phyloP scores from a whole-genome alignment of 2,329 filamentous ascomycete genomes.

The Apiospora pterosperma region DNA sequence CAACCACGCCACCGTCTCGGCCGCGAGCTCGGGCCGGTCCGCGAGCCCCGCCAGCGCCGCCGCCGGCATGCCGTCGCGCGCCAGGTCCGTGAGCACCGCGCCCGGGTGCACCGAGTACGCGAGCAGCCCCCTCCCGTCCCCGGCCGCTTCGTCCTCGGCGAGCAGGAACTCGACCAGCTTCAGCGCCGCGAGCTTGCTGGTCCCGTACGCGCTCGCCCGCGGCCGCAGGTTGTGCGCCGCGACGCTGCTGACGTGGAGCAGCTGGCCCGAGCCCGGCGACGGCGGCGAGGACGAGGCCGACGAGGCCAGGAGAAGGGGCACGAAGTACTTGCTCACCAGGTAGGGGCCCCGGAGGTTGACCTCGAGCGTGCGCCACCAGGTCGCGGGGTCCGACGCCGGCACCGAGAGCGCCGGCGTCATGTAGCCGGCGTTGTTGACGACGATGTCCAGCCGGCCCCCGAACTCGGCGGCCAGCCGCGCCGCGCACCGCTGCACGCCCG shows the following conservation, averaged over 20 bases:
- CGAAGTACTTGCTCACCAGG: constrained; percentile 40
- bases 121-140: constrained; percentile 33
- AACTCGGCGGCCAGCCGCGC: background rate
- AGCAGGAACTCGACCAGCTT: constrained; percentile 42
- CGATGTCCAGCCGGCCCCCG: constrained; percentile 1
- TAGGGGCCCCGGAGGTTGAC: constrained; percentile 48
- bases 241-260: constrained; percentile 40
- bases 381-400: constrained; percentile 24
- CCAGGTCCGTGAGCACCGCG: constrained; percentile 34
- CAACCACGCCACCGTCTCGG: constrained; percentile 27
- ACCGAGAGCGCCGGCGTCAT: constrained; percentile 18
- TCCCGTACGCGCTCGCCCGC: constrained; percentile 37
- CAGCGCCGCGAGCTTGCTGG: constrained; percentile 13
- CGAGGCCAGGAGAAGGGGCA: constrained; percentile 34
- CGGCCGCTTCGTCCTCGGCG: constrained; percentile 40
- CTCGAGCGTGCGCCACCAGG: constrained; percentile 38
- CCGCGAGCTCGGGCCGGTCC: constrained; percentile 23
- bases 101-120: constrained; percentile 41
- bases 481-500: constrained; percentile 24
- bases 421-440: constrained; percentile 5
- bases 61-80: constrained; percentile 21
- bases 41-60: constrained; percentile 27
- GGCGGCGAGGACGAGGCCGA: constrained; percentile 30
- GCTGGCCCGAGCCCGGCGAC: no score
- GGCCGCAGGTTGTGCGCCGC: constrained; percentile 29